Evolutionary conservation across 163 green algal species (phyloP), one percentile per base, ranked within the genome.

Genomic region (Smithsoniella earleae): DNA sequence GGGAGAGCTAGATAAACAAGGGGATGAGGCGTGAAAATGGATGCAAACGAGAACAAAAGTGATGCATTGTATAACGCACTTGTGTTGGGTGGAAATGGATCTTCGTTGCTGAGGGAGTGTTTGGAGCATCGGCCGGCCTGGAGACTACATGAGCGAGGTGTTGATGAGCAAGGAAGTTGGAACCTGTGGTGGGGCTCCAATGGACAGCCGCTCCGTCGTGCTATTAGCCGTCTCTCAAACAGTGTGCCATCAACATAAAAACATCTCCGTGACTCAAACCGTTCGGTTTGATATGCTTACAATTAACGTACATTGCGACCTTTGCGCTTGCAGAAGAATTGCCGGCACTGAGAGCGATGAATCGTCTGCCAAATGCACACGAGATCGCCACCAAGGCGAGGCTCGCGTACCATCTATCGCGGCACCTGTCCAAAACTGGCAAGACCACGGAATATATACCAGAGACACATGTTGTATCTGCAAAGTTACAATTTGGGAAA

Each of bases 401-500:
- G 27, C 58, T 69, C 22, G n/a, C n/a, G 8, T 69, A 45, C 34
- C 58, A 69, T 34, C 8, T 69, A 20, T 10, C 16, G 28, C 20
- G 25, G 58, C 25, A 69, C 58, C 20, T 43, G 18, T 49, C 40
- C 52, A 38, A 40, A 46, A 46, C 46, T 4, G 3, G 5, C 3
- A 46, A 22, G 33, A 36, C 66, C 30, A n/a, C 8, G 3, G 75
- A 46, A 22, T 83, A 66, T 72, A 75, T 83, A 6, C 78, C 78
- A 2, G 78, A 83, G 65, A 83, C 78, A 1, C 72, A 83, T 73
- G 66, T 83, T 25, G 38, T 83, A 22, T 34, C 62, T 10, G 43
- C 75, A 22, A 62, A 73, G 20, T 28, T 63, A 55, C 75, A 74
- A 33, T 79, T 63, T 18, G 16, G 54, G 18, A 40, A 73, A 65